Evolutionary conservation across 192 early-diverging fungal species (phyloP).

Genomic region (Backusella westeae): DNA sequence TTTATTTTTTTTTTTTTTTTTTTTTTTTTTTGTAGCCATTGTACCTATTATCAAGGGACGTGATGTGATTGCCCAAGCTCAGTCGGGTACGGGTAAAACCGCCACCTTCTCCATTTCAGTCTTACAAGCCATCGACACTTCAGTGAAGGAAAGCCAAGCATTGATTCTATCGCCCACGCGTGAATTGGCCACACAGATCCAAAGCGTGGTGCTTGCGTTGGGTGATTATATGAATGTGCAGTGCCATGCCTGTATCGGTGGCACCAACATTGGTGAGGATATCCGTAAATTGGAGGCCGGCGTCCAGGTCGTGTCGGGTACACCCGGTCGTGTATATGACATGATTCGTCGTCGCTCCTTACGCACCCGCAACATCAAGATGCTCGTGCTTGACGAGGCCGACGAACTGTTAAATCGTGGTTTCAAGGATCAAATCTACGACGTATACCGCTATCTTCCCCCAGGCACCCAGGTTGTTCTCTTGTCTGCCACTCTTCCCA

Average conservation of each 20-base stretch:
- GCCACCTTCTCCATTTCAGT: constrained; percentile 96
- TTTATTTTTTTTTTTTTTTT: not conserved
- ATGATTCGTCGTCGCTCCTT: constrained; percentile 91
- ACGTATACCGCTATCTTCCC: constrained; percentile 89
- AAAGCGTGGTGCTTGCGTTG: constrained; percentile 85
- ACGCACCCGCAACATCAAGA: constrained; percentile 83
- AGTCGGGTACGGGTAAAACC: constrained; percentile 99
- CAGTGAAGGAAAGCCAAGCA: constrained; percentile 86
- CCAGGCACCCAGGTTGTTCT: constrained; percentile 92
- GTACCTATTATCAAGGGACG: constrained; percentile 82
- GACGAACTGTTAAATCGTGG: constrained; percentile 93
- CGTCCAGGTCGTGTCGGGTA: constrained; percentile 92
- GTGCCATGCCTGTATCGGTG: constrained; percentile 94
- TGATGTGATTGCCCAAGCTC: constrained; percentile 96
- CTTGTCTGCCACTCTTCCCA: constrained; percentile 88
- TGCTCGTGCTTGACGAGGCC: constrained; percentile 96
- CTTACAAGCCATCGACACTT: constrained; percentile 88
- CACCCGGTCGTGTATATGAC: constrained; percentile 95
- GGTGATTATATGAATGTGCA: constrained; percentile 98
- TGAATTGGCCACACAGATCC: constrained; percentile 95
- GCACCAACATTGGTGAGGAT: constrained; percentile 90
- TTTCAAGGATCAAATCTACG: constrained; percentile 98
- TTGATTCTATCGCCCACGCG: constrained; percentile 93
- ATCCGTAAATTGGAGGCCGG: constrained; percentile 90
- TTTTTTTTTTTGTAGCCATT: constrained; percentile 57